Base-by-base conservation (phyloP, 1,284 basidiomycete genomes). In the Chiua sp. region DNA sequence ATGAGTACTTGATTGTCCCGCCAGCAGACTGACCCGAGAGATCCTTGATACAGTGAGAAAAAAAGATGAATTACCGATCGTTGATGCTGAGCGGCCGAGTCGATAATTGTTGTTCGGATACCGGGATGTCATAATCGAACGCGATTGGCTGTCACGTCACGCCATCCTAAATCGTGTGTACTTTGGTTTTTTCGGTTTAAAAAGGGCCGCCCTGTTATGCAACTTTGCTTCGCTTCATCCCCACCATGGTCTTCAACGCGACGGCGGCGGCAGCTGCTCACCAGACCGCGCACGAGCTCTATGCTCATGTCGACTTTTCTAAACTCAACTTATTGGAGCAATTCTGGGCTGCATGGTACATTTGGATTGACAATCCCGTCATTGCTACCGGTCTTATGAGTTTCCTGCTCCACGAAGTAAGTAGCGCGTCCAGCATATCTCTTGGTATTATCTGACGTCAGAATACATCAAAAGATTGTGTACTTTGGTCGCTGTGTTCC, bases 401-500 rank as follows among this genome's bases (percentile, higher is more conserved):
- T 68, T 98, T 99, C 77, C 64, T 98, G 42, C 75, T 98, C 65
- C 97, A 98, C 77, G 96, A 98, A 85, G 93, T 95, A 61, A 56
- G 89, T 77, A 12, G 15, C 51, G 12, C 23, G 46, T n/a, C 47
- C 7, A 5, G 8, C 3, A 15, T 10, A 10, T 7, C 3, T 3
- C 20, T 5, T 3, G 2, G 16, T 13, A 1, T 44, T 5, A 33
- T 18, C 47, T 67, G 48, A 66, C 51, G 3, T 30, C 1, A 2
- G 1, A 39, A 33, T 22, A 35, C 16, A 26, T 23, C 18, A 59
- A 56, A 23, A 97, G 94, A 75, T 96, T 69, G 93, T 98, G 48
- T 99, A 99, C 83, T 99, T 99, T 76, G 97, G 97, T 32, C 93
- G 97, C 42, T 91, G 90, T 65, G 79, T 99, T 28, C 98, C 97